Conservation (phyloP, 1,284 basidiomycete species). For the Volvariella volvacea region DNA sequence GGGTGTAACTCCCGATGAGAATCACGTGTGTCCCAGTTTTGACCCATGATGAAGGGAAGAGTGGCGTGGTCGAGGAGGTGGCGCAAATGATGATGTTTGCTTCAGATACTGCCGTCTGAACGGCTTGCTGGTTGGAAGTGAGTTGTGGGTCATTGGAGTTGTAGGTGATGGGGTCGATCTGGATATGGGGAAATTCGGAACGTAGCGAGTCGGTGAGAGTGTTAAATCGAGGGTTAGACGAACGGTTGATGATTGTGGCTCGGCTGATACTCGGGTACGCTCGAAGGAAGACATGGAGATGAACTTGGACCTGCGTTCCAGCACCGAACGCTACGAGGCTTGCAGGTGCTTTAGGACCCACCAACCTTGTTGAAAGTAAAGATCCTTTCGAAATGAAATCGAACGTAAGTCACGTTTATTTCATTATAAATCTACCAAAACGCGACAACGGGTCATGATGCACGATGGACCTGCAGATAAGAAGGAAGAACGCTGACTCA, state of each 20-base stretch:
- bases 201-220: slow-evolving; percentile 33
- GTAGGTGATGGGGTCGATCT: too few species aligned
- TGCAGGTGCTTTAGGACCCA: slow-evolving; percentile 35
- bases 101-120: slow-evolving; percentile 23
- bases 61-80: slow-evolving; percentile 64
- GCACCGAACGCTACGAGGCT: slow-evolving; percentile 69
- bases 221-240: slow-evolving; percentile 42
- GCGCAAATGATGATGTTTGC: slow-evolving; percentile 69
- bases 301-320: slow-evolving; percentile 61
- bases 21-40: slow-evolving; percentile 63
- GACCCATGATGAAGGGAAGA: slow-evolving; percentile 64
- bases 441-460: too few species aligned
- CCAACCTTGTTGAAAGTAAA: slow-evolving; percentile 55
- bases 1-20: slow-evolving; percentile 80
- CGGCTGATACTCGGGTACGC: slow-evolving; percentile 48
- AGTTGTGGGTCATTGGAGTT: too few species aligned
- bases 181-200: too few species aligned
- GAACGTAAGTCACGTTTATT: neutral
- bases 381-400: slow-evolving; percentile 44
- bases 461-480: too few species aligned
- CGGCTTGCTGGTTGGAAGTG: slow-evolving; percentile 4
- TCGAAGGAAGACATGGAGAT: slow-evolving; percentile 57
- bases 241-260: slow-evolving; percentile 63
- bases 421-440: too few species aligned
- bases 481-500: slow-evolving; percentile 24